Evolutionary conservation across 805 yeast species (phyloP), one percentile per base, ranked within the genome.

Genomic region (Myxozyma geophila): DNA sequence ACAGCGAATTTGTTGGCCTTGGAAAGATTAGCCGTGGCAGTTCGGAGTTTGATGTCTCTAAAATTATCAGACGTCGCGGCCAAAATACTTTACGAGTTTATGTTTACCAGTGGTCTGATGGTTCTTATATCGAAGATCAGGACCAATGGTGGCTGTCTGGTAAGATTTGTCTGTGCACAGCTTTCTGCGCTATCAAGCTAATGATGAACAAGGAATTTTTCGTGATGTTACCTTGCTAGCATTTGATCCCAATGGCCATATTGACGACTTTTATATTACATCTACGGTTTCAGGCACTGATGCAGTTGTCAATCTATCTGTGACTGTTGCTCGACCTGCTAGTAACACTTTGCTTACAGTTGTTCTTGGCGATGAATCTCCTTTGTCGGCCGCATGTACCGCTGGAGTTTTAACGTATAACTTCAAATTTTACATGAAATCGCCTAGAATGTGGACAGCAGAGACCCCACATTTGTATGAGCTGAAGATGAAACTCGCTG

Each of bases 111-210:
- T 77, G 77, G 75, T 73, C 76, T 7, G 73, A 72, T 41, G 74
- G 77, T 4, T 64, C 74, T 28, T 77, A 76, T 59, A 72, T 77
- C 41, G 80, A 77, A 61, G 80, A 77, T 60, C 80, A 77, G 64
- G 80, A 77, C 63, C 78, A 75, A 68, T 77, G 79, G 78, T 76
- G 79, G 78, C 62, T 77, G 43, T 75, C 78, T 48, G 80, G 80
- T 15, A 35, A 17, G 40, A 9, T 36, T 36, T 37, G 8, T 44
- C 28, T 28, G 28, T 28, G 28, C 7, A 17, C 8, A 9, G 13
- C n/a, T 15, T 35, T 33, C 17, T 48, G 36, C 36, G 9, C 7
- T 2, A 1, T 12, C 47, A 39, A 4, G 15, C 28, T 36, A 10
- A 13, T 9, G 21, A 10, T 15, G 7, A 13, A 5, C 21, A 28